These are phyloP conservation scores for Candida khao-thaluensis DNA, from an alignment of 805 yeast genomes.

Conservation along the genomic window DNA sequence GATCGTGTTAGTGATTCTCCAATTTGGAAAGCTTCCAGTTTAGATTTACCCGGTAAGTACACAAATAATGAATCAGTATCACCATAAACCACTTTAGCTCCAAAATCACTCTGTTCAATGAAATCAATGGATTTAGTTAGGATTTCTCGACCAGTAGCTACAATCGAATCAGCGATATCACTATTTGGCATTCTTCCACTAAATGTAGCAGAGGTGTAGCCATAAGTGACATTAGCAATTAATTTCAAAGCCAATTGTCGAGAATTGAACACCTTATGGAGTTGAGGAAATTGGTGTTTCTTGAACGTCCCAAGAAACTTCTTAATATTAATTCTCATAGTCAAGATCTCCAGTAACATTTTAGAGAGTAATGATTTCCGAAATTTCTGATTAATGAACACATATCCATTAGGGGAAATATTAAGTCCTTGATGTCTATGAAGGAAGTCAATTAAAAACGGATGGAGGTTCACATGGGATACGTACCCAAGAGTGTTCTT, in stretches of 20 bases:
- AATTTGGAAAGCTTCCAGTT: constrained; percentile 69
- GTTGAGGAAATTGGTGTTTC: constrained; percentile 37
- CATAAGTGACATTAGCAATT: constrained; percentile 94
- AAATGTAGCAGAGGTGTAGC: constrained; percentile 90
- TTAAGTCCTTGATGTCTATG: constrained; percentile 49
- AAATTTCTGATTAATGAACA: constrained; percentile 64
- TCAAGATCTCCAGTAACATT: constrained; percentile 82
- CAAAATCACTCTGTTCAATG: constrained; percentile 68
- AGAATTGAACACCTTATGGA: constrained; percentile 61
- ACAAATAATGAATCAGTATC: constrained; percentile 95
- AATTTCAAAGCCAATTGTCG: constrained; percentile 85
- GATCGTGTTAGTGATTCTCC: constrained; percentile 69
- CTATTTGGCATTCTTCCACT: constrained; percentile 98
- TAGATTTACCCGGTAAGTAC: constrained; percentile 78
- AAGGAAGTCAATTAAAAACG: constrained; percentile 55
- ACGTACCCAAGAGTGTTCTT: constrained; percentile 57
- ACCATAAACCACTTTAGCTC: constrained; percentile 93
- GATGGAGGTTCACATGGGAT: constrained; percentile 42
- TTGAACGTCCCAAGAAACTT: constrained; percentile 58
- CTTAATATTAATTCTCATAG: constrained; percentile 76
- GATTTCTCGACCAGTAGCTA: constrained; percentile 85
- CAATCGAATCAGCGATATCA: constrained; percentile 93
- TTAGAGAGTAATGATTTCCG: constrained; percentile 75
- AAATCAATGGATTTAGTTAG: constrained; percentile 64
- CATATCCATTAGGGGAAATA: constrained; percentile 84